phyloP scores from a whole-genome alignment of 768 basidiomycete genomes.

The Fomitopsis serialis region DNA sequence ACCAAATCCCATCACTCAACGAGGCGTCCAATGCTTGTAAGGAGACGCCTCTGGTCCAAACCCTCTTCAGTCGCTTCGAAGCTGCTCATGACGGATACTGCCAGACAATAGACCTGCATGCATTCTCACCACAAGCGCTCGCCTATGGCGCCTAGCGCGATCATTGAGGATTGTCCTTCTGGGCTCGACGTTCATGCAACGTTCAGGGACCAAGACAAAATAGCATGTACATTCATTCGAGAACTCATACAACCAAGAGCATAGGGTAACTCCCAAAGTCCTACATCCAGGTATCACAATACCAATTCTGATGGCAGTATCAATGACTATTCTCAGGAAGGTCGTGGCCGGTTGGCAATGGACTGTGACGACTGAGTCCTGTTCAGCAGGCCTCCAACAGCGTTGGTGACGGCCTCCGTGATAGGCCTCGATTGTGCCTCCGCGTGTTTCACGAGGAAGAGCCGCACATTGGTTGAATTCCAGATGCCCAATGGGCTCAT shows the following conservation, averaged over 20 bases:
- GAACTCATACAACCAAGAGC: background rate
- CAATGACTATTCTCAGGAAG: too few species aligned
- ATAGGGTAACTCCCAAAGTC: background rate
- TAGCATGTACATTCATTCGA: too few species aligned
- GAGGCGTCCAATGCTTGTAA: too few species aligned
- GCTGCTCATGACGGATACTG: too few species aligned
- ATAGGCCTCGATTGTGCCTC: constrained; percentile 65
- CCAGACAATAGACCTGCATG: background rate
- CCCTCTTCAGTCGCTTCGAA: too few species aligned
- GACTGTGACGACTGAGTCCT: constrained; percentile 28
- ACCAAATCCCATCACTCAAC: background rate
- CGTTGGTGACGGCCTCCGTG: constrained; percentile 73
- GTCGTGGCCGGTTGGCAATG: constrained; percentile 13
- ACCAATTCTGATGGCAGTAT: too few species aligned
- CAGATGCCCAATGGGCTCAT: constrained; percentile 86
- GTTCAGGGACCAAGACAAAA: too few species aligned
- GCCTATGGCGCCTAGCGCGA: background rate
- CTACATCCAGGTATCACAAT: background rate
- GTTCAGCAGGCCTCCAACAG: constrained; percentile 73
- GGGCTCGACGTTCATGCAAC: too few species aligned
- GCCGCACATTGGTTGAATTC: constrained; percentile 82
- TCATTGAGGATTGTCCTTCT: background rate
- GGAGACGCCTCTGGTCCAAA: too few species aligned
- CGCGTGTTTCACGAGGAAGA: constrained; percentile 90
- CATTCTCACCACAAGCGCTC: background rate